These are phyloP conservation scores for Acmispon strigosus DNA, from an alignment of 306 rosid genomes.

Conservation along the genomic window DNA sequence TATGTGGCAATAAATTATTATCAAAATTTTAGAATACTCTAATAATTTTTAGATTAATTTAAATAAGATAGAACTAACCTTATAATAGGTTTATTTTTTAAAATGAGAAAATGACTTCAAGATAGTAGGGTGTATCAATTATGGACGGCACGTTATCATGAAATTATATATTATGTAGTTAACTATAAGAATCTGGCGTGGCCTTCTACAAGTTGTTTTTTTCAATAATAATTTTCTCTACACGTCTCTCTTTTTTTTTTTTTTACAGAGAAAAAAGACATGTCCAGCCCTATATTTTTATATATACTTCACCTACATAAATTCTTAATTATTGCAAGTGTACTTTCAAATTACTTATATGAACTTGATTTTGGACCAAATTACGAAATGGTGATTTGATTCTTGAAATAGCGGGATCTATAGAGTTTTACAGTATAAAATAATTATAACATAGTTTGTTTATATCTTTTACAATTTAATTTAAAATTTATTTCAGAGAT, in stretches of 20 bases:
- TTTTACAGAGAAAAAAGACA: background rate
- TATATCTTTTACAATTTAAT: too few species aligned
- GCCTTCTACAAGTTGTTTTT: background rate
- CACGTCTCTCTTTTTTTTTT: background rate
- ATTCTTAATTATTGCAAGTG: background rate
- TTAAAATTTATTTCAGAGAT: too few species aligned
- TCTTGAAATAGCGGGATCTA: too few species aligned
- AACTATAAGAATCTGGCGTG: background rate
- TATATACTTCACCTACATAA: background rate
- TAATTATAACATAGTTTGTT: too few species aligned
- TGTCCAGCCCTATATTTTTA: background rate
- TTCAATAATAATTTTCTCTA: background rate
- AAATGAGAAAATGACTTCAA: background rate
- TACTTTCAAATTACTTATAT: background rate
- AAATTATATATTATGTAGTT: too few species aligned
- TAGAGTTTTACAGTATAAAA: too few species aligned
- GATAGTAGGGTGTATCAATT: background rate
- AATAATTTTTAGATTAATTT: background rate
- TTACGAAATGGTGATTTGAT: background rate
- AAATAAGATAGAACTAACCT: background rate
- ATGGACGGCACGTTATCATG: constrained; percentile 21
- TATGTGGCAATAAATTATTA: background rate
- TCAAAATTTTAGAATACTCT: background rate
- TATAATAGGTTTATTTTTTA: background rate
- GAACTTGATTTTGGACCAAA: background rate